Base-by-base conservation (phyloP, 495 filamentous ascomycete genomes). In the Penicillium lividum region DNA sequence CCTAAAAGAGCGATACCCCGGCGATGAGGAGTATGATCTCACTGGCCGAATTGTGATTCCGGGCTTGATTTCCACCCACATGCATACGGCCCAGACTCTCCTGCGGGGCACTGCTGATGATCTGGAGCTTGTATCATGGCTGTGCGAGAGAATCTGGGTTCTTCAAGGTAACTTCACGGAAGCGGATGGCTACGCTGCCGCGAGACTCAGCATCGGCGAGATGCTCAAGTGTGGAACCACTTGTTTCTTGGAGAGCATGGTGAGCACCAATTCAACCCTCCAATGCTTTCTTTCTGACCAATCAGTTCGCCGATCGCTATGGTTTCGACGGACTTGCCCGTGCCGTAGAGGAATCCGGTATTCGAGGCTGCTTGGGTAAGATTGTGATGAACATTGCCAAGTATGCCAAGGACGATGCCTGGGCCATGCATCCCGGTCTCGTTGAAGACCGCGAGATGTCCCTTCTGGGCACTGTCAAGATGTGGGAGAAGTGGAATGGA, bases 201-300 rank as follows among this genome's bases (percentile, higher is more conserved):
- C 78, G 3, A 51, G 71, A 27, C 54, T 81, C 46, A 80, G 73
- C 54, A 79, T 81, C 34, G 77, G 68, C 0, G 78, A 82, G 59
- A 82, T 81, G 79, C 60, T 82, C 54, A 75, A 76, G 57, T 74
- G 70, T 3, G 79, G 79, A 2, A 82, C 79, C 9, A 82, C 79
- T 38, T 80, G 76, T 59, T 82, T 82, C 57, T 58, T 82, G 38
- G 79, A 82, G 61, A 73, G 73, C 51, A 81, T 82, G 79, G 73
- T 75, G 38, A 29, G 63, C 61, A 1, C 10, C 22, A 29, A 31
- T 18, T 25, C 9, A 27, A 28, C 1, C 7, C n/a, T 47, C 18
- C n/a, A 28, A 40, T 16, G 40, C 1, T 16, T 15, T 16, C 4
- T 33, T 38, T 48, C 45, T 59, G 33, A 46, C 3, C 10, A 25